These are phyloP conservation scores for Penicillium oxalicum DNA, from an alignment of 2,329 filamentous ascomycete species.

Conservation along the genomic window DNA sequence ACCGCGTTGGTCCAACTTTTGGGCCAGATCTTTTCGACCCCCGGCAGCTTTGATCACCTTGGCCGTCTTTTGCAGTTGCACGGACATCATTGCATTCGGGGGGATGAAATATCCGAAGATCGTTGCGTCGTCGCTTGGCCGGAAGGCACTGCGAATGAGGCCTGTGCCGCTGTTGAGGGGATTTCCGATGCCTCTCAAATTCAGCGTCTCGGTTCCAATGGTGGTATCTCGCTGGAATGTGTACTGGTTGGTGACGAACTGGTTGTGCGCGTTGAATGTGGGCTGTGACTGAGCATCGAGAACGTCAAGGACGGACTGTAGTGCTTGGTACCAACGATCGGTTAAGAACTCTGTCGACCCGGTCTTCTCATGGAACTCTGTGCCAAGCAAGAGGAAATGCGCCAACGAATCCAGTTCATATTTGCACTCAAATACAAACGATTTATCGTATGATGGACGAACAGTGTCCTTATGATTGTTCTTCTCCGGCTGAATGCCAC, in stretches of 20 bases:
- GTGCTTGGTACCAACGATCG: constrained; percentile 68
- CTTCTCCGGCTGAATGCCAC: constrained; percentile 61
- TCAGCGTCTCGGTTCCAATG: constrained; percentile 83
- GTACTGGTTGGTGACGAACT: constrained; percentile 68
- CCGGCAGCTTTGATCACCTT: constrained; percentile 57
- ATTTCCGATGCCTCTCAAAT: constrained; percentile 77
- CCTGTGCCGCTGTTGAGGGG: constrained; percentile 79
- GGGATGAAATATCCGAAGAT: constrained; percentile 94
- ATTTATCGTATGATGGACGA: constrained; percentile 78
- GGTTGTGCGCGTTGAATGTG: constrained; percentile 69
- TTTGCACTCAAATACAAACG: constrained; percentile 93
- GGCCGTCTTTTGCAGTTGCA: constrained; percentile 72
- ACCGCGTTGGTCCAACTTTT: constrained; percentile 51
- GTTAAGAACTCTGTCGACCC: constrained; percentile 72
- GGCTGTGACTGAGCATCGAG: constrained; percentile 71
- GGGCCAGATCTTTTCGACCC: constrained; percentile 49
- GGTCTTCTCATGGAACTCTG: constrained; percentile 79
- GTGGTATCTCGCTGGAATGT: constrained; percentile 79
- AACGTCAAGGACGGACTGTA: constrained; percentile 67
- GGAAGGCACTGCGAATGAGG: constrained; percentile 83
- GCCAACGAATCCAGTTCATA: constrained; percentile 96
- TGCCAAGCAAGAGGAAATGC: constrained; percentile 77
- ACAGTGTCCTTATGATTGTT: constrained; percentile 82
- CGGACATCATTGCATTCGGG: constrained; percentile 91
- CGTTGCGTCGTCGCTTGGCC: constrained; percentile 90